Percentiles rank a stretch among this genome's conserved stretches.
These are phyloP conservation scores for Chiua sp. DNA, from an alignment of 1,284 basidiomycete genomes.

Conservation along the genomic window DNA sequence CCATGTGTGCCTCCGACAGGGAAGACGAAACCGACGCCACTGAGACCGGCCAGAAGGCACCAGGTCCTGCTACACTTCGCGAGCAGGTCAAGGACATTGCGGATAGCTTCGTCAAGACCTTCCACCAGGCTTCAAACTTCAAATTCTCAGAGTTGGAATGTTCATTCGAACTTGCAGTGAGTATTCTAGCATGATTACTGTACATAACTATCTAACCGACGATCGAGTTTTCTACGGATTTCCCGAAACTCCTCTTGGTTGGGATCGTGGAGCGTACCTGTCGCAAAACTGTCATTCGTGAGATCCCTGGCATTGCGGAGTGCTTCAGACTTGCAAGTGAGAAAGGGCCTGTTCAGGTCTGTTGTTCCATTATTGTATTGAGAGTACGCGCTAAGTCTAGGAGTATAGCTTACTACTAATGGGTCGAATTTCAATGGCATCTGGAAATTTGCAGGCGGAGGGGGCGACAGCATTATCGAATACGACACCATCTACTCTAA, in stretches of 20 bases:
- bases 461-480: conserved; percentile 75
- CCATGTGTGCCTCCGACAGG: conserved; percentile 59
- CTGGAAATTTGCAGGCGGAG: conserved; percentile 83
- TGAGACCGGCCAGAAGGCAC: conserved; percentile 42
- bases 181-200: conserved; percentile 30
- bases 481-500: conserved; percentile 91
- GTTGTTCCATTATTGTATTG: conserved; percentile 16
- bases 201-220: conserved; percentile 1
- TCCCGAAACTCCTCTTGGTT: conserved; percentile 91
- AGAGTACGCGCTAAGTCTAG: conserved; percentile 1
- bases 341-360: conserved; percentile 57
- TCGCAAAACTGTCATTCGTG: conserved; percentile 82
- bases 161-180: conserved; percentile 82
- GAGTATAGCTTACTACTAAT: conserved; percentile 74
- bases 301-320: conserved; percentile 86
- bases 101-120: conserved; percentile 55
- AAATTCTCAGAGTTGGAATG: conserved; percentile 78
- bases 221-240: conserved; percentile 64
- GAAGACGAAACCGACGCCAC: conserved; percentile 42
- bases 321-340: conserved; percentile 70
- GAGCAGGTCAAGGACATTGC: conserved; percentile 52
- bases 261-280: conserved; percentile 91
- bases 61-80: conserved; percentile 42
- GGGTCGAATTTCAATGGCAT: conserved; percentile 93
- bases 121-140: conserved; percentile 73